These are phyloP conservation scores for Azolla pinnata DNA, from an alignment of 75 land plant species.

Conservation along the genomic window DNA sequence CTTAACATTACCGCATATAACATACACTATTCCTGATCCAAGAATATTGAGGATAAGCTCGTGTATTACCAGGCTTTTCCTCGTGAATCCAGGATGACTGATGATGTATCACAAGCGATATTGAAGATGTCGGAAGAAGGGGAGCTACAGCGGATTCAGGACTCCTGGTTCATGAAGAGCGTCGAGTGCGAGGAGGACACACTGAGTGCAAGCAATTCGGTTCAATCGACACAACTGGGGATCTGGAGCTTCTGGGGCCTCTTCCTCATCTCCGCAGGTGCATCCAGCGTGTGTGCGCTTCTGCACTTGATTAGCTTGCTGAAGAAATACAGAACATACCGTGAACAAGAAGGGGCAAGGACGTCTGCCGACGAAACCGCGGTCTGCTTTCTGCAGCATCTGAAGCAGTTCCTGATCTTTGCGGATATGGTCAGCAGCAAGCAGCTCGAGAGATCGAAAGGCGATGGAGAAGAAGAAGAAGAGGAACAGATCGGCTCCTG, in stretches of 20 bases:
- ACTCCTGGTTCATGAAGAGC: constrained; percentile 39
- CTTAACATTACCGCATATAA: too few relatives aligned
- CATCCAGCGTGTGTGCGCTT: constrained; percentile 46
- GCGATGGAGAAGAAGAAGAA: neutral
- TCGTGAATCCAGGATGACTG: neutral
- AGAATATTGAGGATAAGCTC: too few relatives aligned
- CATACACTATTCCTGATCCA: too few relatives aligned
- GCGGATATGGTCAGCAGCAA: constrained; percentile 19
- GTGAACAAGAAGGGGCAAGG: neutral
- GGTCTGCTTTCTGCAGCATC: neutral
- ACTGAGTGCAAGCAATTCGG: constrained; percentile 21
- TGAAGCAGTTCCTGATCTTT: constrained; percentile 17
- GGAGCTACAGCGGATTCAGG: constrained; percentile 59
- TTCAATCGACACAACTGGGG: constrained; percentile 43
- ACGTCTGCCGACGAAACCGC: neutral
- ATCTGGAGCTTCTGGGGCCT: constrained; percentile 70
- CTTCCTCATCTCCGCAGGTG: constrained; percentile 50
- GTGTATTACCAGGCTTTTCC: constrained; percentile 1
- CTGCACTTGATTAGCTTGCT: constrained; percentile 34
- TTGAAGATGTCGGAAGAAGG: constrained; percentile 46
- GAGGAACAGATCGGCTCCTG: too few relatives aligned
- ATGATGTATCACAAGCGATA: neutral
- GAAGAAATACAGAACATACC: neutral
- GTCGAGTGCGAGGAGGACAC: neutral
- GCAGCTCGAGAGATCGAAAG: constrained; percentile 22